These are phyloP conservation scores for Stephanodiscus minutulus DNA, from an alignment of 108 stramenopile species.

Conservation along the genomic window DNA sequence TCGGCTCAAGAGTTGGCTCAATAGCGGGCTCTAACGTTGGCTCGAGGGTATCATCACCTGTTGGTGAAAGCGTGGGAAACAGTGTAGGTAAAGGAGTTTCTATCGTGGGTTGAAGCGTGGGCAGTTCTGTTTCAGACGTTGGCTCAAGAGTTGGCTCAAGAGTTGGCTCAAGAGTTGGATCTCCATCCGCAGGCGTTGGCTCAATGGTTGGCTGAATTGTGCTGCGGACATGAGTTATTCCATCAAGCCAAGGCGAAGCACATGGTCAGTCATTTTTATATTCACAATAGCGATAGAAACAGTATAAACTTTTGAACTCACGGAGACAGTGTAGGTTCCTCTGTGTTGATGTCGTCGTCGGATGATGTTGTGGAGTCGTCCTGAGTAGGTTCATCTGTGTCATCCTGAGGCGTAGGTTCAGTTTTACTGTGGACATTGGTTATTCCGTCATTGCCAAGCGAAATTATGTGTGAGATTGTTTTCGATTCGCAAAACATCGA, in stretches of 20 bases:
- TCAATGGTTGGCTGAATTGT: too few species aligned
- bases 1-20: neutral
- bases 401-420: neutral
- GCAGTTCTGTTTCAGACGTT: neutral
- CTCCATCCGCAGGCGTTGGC: too few species aligned
- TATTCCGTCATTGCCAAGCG: too few species aligned
- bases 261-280: neutral
- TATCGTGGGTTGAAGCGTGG: constrained; percentile 5
- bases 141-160: constrained; percentile 5
- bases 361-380: neutral
- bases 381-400: too few species aligned
- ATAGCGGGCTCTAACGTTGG: neutral
- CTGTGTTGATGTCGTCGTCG: neutral
- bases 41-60: neutral
- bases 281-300: neutral
- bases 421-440: neutral
- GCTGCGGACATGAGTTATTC: neutral
- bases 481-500: too few species aligned
- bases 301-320: neutral
- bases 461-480: too few species aligned
- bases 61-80: neutral
- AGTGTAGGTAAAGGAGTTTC: constrained; percentile 4
- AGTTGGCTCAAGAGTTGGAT: too few species aligned
- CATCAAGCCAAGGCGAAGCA: neutral
- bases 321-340: neutral